Percentiles rank a stretch among this genome's conserved stretches.
Conservation (phyloP, 768 basidiomycete species). For the Rhodotorula toruloides region DNA sequence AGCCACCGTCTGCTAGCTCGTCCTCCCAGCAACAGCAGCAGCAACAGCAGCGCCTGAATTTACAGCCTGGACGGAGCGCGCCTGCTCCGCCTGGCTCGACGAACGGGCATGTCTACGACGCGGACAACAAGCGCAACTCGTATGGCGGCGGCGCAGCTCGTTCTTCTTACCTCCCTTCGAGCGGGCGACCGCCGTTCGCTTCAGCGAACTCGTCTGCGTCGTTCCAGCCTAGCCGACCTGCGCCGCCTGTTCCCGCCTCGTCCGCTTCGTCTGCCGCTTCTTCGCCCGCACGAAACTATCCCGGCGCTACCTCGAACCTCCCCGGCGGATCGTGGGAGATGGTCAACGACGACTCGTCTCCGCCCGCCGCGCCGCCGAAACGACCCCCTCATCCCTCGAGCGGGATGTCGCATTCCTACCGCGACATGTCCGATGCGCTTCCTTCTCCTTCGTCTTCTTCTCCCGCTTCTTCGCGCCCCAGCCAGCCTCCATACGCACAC, state of each 20-base stretch:
- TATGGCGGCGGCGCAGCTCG: conserved; percentile 16
- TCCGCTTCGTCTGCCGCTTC: neutral
- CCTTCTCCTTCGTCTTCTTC: neutral
- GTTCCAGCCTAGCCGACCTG: conserved; percentile 2
- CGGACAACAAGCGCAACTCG: conserved; percentile 5
- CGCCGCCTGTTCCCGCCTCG: neutral
- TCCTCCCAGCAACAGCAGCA: neutral
- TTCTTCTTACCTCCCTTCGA: conserved; percentile 20
- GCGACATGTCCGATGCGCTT: conserved; percentile 1
- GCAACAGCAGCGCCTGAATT: too few species aligned
- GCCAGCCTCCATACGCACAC: neutral
- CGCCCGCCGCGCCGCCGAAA: neutral
- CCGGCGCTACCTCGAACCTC: neutral
- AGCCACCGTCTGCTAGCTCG: too few species aligned
- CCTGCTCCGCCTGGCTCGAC: conserved; percentile 6
- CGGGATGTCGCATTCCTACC: conserved; percentile 1
- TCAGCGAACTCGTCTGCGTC: neutral
- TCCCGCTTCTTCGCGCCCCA: neutral
- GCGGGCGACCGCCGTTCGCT: conserved; percentile 21
- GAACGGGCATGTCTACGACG: conserved; percentile 12
- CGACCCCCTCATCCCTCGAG: neutral
- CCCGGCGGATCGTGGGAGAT: neutral
- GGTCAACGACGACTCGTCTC: conserved; percentile 1
- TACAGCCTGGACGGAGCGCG: conserved; percentile 21
- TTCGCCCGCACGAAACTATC: neutral